Base-by-base conservation (phyloP, 352 stramenopile genomes). In the Globisporangium rhizosaccharum region DNA sequence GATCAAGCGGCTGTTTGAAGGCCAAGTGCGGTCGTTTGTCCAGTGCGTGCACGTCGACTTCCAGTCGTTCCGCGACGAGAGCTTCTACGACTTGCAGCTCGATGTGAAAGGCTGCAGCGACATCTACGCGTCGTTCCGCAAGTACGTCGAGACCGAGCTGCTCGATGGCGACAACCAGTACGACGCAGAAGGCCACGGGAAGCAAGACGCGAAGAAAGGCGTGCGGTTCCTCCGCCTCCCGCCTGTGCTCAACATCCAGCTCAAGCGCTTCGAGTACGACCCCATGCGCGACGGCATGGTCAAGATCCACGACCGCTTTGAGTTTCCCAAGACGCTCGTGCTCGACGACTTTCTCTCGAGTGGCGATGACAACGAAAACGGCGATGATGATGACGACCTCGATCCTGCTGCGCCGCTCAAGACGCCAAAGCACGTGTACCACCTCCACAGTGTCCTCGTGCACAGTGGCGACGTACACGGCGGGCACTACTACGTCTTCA, bases 101-200 rank as follows among this genome's bases (percentile, higher is more conserved):
- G 88, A 97, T 51, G 92, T 98, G 26, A 98, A 97, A 69, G 90
- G 88, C 46, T 97, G 85, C 57, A 82, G 72, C 10, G 85, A 92
- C 61, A 77, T 98, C 20, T 86, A 96, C 62, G 85, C 87, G 26
- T 95, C 86, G 4, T 96, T 98, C 56, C 76, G 76, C 30, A 96
- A 96, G 67, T 98, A 97, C 49, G 85, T 97, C 41, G 87, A 95
- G 61, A 85, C 93, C 18, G 93, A 98, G 61, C 83, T 97, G 73
- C 73, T 98, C 23, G 75, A 97, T 25, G 91, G 90, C 20, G 93
- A 98, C 45, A 97, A 98, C 66, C 90, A 98, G 72, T 98, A 97
- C 72, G 89, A 96, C 41, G 83, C 87, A 0, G 88, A 95, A 58
- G 87, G 76, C 14, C 76, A 88, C 48, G 88, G 90, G 7, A 96